Base-by-base conservation (phyloP, 1,284 basidiomycete species). In the Tetrapyrgos nigripes region DNA sequence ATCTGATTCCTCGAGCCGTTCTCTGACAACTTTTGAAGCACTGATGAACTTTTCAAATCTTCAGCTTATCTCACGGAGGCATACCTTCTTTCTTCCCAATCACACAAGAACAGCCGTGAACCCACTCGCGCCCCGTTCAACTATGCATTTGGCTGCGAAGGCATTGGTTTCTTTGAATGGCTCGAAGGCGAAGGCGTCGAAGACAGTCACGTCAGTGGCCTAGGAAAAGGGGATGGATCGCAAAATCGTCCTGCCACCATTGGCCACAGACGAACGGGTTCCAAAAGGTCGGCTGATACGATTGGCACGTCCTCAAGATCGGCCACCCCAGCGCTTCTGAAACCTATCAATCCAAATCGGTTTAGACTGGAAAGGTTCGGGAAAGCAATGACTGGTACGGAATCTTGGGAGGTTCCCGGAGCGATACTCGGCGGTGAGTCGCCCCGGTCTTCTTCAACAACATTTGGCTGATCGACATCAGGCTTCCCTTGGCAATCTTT, bases 1-100 rank as follows among this genome's bases (percentile, higher is more conserved):
- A 46, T n/a, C 19, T 31, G 14, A 11, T 33, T 56, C 43, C 17
- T 9, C 5, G 23, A n/a, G 28, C 26, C 43, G 19, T 28, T 47
- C 27, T 35, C 14, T 53, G 27, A 31, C 31, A 31, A 26, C 50
- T 33, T 50, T 21, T 43, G 52, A 55, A 90, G 89, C 64, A 81
- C 86, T 17, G 90, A 92, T 64, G 90, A 92, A 66, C 79, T 89
- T 33, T 83, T 85, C 75, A 91, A 91, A 72, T 80, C 87, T 0
- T 83, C 89, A 2, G 82, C 85, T 6, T 90, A 86, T 64, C 78
- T 91, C 49, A 86, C 88, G 0, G 87, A 90, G 64, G 83, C 88
- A 17, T 85, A 78, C 60, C 68, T 75, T 44, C 66, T 74, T 29
- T 73, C 68, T 1, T 67, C 68, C 21, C 53, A 58, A 29, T 70